Evolutionary conservation across 169 alveolate genomes (phyloP).

Genomic region (Cryptosporidium viatorum): DNA sequence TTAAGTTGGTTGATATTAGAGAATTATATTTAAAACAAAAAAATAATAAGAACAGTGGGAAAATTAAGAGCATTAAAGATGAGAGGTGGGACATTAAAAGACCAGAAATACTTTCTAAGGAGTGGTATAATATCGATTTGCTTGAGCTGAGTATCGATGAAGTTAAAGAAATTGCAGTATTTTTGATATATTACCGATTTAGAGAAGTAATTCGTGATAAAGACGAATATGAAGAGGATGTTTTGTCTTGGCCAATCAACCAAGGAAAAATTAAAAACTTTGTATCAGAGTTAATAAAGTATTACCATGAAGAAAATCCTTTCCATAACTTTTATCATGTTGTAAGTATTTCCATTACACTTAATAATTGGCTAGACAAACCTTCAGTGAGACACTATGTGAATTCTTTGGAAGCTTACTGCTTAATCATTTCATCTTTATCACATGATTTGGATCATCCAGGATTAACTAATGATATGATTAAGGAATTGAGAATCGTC

Average conservation of each 20-base stretch:
- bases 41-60: neutral
- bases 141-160: neutral
- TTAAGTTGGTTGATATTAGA: conserved; percentile 7
- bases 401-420: conserved; percentile 64
- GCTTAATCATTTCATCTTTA: conserved; percentile 33
- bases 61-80: neutral
- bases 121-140: conserved; percentile 47
- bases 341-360: conserved; percentile 43
- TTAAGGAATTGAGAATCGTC: neutral
- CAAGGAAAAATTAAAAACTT: conserved; percentile 26
- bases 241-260: conserved; percentile 26
- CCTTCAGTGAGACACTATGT: conserved; percentile 8
- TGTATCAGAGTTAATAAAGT: conserved; percentile 13
- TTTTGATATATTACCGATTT: conserved; percentile 24
- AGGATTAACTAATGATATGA: conserved; percentile 36
- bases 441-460: conserved; percentile 71
- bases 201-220: conserved; percentile 18
- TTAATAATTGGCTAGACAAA: conserved; percentile 58
- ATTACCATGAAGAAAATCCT: conserved; percentile 52
- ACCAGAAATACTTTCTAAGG: conserved; percentile 22
- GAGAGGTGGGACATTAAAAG: neutral
- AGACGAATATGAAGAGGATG: conserved; percentile 45
- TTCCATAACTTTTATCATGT: conserved; percentile 57
- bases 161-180: conserved; percentile 29
- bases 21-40: neutral